Evolutionary conservation across 805 yeast species (phyloP), one percentile per base, ranked within the genome.

Genomic region (Helenozyma rhizophorensis): DNA sequence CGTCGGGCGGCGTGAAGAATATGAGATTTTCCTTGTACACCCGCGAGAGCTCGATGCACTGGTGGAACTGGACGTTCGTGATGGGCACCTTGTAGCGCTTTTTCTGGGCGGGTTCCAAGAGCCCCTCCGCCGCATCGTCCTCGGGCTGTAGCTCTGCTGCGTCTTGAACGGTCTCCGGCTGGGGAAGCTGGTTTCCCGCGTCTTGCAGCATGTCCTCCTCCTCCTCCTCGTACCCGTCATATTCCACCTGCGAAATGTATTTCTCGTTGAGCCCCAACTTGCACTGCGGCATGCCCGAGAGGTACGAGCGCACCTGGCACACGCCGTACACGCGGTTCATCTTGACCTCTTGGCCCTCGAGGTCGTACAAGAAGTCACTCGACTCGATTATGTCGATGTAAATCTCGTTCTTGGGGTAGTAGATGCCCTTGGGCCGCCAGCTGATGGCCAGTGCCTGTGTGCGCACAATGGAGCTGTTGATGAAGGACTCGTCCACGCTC

Each of bases 1-100:
- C 71, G 30, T 87, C 96, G 0, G 96, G 96, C 11, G 97, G 96
- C 12, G 83, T 76, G 54, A 88, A 89, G 18, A 80, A 75, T 21
- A 89, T 76, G 36, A 77, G 72, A 45, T 87, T 80, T 6, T 72
- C 70, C 12, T 62, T 54, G 54, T 89, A 94, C 42, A 83, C 72
- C 32, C 79, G 69, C 2, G 80, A 74, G 23, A 86, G 60, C 31
- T 83, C 69, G n/a, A 87, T 94, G 60, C 96, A 87, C 60, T 87
- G 63, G 47, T 67, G 56, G 63, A 62, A 47, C 67, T 62, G 70
- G 19, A 62, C 59, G 34, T 64, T 61, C 4, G 58, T 40, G 19
- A 66, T 54, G 9, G 70, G 68, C 6, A 65, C 49, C 21, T 43
- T 40, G 32, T 32, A 33, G 16, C 33, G 21, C 16, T n/a, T 24